Base-by-base conservation (phyloP, 768 basidiomycete genomes). In the Russula sp. region DNA sequence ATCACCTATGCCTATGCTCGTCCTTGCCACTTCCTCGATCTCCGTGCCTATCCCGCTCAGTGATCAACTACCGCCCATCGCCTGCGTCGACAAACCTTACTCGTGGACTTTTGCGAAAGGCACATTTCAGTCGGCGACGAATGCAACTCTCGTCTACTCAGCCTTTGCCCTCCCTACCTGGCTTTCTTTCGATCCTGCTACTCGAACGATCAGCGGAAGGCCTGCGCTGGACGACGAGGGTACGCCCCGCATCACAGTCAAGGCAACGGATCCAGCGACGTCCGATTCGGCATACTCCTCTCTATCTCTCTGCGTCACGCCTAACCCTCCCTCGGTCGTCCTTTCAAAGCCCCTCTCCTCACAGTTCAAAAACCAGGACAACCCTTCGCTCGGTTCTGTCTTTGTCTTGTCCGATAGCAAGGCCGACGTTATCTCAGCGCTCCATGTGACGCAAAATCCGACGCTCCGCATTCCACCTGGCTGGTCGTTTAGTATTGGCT, bases 401-500 rank as follows among this genome's bases (percentile, higher is more conserved):
- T 92, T 84, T 70, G 74, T 84, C 61, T 75, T 92, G 46, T 77
- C 83, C n/a, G 74, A 40, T 3, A 40, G 38, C 38, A 40, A 40
- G 38, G 38, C 38, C 38, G 38, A 79, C 20, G 74, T 80, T 2
- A 77, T 79, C 50, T 88, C 89, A 24, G 83, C 86, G 16, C 76
- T 92, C 34, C 70, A 72, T 32, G 79, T 78, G 18, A 26, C 63
- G 22, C 69, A 74, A 52, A 77, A 75, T 55, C 86, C 87, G 60
- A 77, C 81, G 55, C 72, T 97, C 61, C 80, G 93, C 57, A 83
- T 96, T 11, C 93, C 92, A 1, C 83, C 83, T 8, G 74, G 77
- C 51, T 96, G 94, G 93, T 91, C 90, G 0, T 98, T 96, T 76
- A 92, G 91, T 70, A 82, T 98, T 63, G 95, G 94, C 16, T 84